A percentile compares a stretch with the other conserved stretches of the same genome.
These are phyloP conservation scores for Trichoderma sp. DNA, from an alignment of 2,329 filamentous ascomycete species.

Conservation along the genomic window DNA sequence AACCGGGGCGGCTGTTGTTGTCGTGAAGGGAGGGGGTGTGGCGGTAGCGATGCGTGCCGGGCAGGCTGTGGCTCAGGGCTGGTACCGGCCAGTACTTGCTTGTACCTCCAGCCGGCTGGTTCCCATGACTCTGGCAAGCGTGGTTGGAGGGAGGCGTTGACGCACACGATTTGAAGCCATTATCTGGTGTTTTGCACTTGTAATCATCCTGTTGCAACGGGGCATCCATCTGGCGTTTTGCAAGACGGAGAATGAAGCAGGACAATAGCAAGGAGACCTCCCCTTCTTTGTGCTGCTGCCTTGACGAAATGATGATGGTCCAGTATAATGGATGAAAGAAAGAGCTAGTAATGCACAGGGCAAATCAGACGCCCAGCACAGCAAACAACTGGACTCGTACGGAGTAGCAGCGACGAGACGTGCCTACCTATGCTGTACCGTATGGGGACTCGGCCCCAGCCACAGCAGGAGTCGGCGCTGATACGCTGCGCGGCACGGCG, in stretches of 20 bases:
- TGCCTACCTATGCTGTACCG: background rate
- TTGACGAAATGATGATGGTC: background rate
- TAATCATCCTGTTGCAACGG: too few species aligned
- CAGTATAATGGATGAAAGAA: background rate
- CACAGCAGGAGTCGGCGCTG: slow-evolving; percentile 1
- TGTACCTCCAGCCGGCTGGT: background rate
- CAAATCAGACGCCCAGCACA: background rate
- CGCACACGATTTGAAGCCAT: background rate
- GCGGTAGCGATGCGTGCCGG: background rate
- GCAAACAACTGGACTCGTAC: background rate
- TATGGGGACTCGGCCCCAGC: slow-evolving; percentile 11
- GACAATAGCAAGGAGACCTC: background rate
- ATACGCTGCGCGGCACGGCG: slow-evolving; percentile 17
- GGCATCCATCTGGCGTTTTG: background rate
- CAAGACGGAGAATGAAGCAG: background rate
- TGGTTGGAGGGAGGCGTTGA: background rate
- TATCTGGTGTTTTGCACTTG: background rate
- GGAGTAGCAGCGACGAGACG: background rate
- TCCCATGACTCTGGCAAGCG: slow-evolving; percentile 2
- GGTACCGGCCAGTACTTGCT: slow-evolving; percentile 19
- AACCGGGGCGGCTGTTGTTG: slow-evolving; percentile 2
- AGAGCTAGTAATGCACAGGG: background rate
- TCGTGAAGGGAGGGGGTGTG: slow-evolving; percentile 14
- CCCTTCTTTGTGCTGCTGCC: background rate
- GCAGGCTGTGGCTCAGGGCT: background rate